Conservation (phyloP, 176 grass and related monocot genomes). For the Stipa capillata region DNA sequence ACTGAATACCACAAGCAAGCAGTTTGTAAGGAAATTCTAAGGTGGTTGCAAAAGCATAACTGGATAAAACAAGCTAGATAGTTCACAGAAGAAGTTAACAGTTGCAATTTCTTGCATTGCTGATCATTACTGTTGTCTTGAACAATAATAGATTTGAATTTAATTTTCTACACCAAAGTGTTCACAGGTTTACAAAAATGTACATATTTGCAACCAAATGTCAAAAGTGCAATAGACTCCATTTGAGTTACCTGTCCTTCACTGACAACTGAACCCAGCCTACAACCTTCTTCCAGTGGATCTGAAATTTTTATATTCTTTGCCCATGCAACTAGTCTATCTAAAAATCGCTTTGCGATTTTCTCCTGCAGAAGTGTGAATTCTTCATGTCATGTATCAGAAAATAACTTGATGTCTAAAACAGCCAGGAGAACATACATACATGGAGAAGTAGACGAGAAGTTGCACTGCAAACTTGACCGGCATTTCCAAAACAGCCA, state of each 20-base stretch:
- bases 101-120: not conserved
- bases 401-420: not conserved
- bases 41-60: not conserved
- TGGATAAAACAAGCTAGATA: not conserved
- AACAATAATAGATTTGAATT: not conserved
- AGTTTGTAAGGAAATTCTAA: not conserved
- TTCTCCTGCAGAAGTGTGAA: conserved; percentile 40
- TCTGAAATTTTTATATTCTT: conserved; percentile 83
- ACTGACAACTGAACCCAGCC: conserved; percentile 64
- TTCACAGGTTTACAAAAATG: not conserved
- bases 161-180: not conserved
- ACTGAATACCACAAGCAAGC: not conserved
- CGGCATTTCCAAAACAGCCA: conserved; percentile 63
- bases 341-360: conserved; percentile 51
- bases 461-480: conserved; percentile 86
- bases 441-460: conserved; percentile 75
- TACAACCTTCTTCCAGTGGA: conserved; percentile 82
- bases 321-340: conserved; percentile 55
- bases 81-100: not conserved
- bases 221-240: not conserved
- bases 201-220: conserved; percentile 2
- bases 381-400: conserved; percentile 18
- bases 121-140: not conserved
- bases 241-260: conserved; percentile 60
- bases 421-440: conserved; percentile 17